These are phyloP conservation scores for Collybiopsis luxurians DNA, from an alignment of 768 basidiomycete genomes.

Conservation along the genomic window DNA sequence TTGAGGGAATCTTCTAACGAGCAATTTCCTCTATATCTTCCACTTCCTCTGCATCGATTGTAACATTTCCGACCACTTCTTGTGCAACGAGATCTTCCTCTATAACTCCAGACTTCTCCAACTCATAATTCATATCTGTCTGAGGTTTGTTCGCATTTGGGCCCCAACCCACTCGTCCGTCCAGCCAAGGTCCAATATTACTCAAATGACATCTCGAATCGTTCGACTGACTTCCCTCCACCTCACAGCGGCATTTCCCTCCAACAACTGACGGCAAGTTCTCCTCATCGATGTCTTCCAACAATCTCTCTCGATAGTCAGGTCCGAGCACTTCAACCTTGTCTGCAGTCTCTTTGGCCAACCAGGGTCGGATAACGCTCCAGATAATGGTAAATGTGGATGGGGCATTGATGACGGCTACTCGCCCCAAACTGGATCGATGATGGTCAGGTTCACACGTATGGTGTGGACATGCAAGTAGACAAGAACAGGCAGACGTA, in stretches of 20 bases:
- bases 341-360: conserved; percentile 66
- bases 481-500: conserved; percentile 26
- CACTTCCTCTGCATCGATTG: no score
- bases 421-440: conserved; percentile 57
- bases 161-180: conserved; percentile 52
- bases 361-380: conserved; percentile 66
- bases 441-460: conserved; percentile 1
- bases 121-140: no score
- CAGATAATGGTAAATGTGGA: conserved; percentile 72
- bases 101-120: no score
- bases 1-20: no score
- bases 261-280: conserved; percentile 62
- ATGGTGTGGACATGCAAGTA: no score
- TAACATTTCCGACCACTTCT: no score
- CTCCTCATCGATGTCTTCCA: conserved; percentile 60
- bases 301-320: conserved; percentile 54
- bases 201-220: conserved; percentile 45
- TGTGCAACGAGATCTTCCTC: no score
- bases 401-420: conserved; percentile 71
- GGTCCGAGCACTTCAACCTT: conserved; percentile 67
- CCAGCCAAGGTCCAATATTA: conserved; percentile 70
- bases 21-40: no score
- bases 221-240: conserved; percentile 35
- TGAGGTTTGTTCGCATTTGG: conserved; percentile 28
- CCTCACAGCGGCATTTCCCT: conserved; percentile 61